Conservation (phyloP, 192 early-diverging fungal species). For the Coemansia asiatica region DNA sequence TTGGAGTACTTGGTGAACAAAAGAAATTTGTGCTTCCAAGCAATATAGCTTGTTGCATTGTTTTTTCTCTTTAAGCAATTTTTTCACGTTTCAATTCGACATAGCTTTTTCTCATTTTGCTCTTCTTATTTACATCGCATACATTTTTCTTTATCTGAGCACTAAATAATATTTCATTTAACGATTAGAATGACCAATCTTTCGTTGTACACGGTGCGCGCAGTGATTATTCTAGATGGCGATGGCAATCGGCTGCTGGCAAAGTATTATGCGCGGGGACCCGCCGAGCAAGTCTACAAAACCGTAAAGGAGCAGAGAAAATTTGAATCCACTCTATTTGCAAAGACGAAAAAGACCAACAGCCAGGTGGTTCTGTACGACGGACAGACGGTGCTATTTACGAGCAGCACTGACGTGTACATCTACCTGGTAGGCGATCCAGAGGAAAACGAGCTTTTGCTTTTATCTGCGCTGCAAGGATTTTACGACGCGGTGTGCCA, state of each 20-base stretch:
- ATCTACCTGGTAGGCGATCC: constrained; percentile 87
- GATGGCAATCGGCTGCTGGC: constrained; percentile 89
- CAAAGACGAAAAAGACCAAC: constrained; percentile 79
- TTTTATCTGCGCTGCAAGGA: constrained; percentile 72
- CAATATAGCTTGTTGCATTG: too few relatives aligned
- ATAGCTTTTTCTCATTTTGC: too few relatives aligned
- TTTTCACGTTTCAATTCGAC: too few relatives aligned
- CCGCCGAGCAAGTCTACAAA: constrained; percentile 29
- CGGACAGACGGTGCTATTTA: constrained; percentile 87
- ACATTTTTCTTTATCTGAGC: neutral
- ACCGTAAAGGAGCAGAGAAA: constrained; percentile 79
- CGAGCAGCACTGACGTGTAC: constrained; percentile 80
- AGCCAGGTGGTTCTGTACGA: constrained; percentile 95
- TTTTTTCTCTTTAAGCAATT: neutral
- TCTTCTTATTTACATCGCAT: too few relatives aligned
- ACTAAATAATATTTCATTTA: neutral
- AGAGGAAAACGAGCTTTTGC: constrained; percentile 94
- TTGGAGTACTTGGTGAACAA: too few relatives aligned
- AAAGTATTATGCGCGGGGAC: constrained; percentile 79
- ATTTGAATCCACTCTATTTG: constrained; percentile 90
- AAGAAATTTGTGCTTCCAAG: too few relatives aligned
- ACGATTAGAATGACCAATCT: constrained; percentile 67
- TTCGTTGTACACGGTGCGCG: constrained; percentile 83
- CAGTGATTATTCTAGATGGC: constrained; percentile 86
- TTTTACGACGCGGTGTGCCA: constrained; percentile 84